Evolutionary conservation across 441 rosid genomes (phyloP), one percentile per base, ranked within the genome.

Genomic region (Adansonia madagascariensis): DNA sequence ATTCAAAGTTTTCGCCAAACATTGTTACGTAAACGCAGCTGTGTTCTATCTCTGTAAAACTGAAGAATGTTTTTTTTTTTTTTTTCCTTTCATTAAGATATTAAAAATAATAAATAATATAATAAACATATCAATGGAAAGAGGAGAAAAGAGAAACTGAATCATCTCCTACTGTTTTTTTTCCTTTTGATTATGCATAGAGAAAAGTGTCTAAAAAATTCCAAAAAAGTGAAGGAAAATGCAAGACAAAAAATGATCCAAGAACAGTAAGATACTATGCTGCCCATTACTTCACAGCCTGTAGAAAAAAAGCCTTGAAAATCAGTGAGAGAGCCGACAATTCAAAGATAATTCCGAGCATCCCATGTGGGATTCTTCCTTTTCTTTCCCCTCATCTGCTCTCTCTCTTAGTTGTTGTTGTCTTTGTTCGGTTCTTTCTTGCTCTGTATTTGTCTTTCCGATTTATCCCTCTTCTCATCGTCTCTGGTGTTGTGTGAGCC

Each of bases 261-360:
- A 82, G 80, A 81, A 81, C 84, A 80, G 76, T 80, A 80, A 78
- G 79, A 80, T 64, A 18, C 35, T 43, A 59, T 59, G 72, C 62
- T 66, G 88, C 90, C 97, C 91, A 89, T 87, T 83, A 75, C 91
- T 84, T 78, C 89, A 86, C 95, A 89, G 97, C 86, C 90, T 86
- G 96, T 86, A 60, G 65, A 55, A 12, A 52, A 81, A 61, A 62
- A 80, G 46, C 77, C 81, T 77, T 75, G 77, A 76, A 84, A 82
- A 84, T 85, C 87, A 62, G 81, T 77, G 85, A 79, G 83, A 86
- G 79, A 76, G 79, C 86, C 91, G 88, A 90, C 97, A 92, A 82
- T 50, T 55, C 60, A 65, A 41, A 84, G 85, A 86, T 81, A 82
- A 79, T 63, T 85, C 86, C 84, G 78, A 88, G 88, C 92, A 88